phyloP scores from a whole-genome alignment of 805 yeast genomes.

The Myxozyma lipomycoides region DNA sequence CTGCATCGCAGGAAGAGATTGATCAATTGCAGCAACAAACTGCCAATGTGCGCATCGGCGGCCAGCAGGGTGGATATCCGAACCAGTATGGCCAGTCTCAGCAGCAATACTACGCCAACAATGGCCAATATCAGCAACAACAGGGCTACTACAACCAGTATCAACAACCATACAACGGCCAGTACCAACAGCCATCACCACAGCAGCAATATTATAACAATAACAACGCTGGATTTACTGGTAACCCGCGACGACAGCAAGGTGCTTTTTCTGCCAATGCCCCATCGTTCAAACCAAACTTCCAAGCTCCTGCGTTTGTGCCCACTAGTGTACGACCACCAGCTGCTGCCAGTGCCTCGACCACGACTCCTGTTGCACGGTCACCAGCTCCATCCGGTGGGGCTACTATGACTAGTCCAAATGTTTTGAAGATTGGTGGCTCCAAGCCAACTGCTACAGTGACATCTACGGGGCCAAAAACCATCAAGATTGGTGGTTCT shows the following conservation, averaged over 20 bases:
- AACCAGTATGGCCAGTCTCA: neutral
- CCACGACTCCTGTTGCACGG: conserved; percentile 8
- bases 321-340: conserved; percentile 2
- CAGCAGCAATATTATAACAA: conserved; percentile 23
- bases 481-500: conserved; percentile 15
- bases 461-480: conserved; percentile 8
- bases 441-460: conserved; percentile 1
- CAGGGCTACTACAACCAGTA: conserved; percentile 10
- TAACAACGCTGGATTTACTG: conserved; percentile 27
- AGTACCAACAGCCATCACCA: conserved; percentile 15
- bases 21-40: conserved; percentile 18
- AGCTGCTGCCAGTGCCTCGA: neutral
- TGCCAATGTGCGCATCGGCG: conserved; percentile 3
- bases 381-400: conserved; percentile 6
- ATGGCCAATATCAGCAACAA: conserved; percentile 16
- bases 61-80: conserved; percentile 2
- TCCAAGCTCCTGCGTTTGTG: conserved; percentile 13
- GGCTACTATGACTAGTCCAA: conserved; percentile 7
- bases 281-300: conserved; percentile 21
- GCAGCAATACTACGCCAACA: conserved; percentile 10
- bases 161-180: conserved; percentile 10
- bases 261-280: conserved; percentile 14
- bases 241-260: conserved; percentile 15
- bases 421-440: conserved; percentile 14
- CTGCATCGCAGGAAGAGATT: conserved; percentile 20